A percentile compares a stretch with the other conserved stretches of the same genome.
These are phyloP conservation scores for Arthrobotrys iridis DNA, from an alignment of 2,329 filamentous ascomycete species.

Conservation along the genomic window DNA sequence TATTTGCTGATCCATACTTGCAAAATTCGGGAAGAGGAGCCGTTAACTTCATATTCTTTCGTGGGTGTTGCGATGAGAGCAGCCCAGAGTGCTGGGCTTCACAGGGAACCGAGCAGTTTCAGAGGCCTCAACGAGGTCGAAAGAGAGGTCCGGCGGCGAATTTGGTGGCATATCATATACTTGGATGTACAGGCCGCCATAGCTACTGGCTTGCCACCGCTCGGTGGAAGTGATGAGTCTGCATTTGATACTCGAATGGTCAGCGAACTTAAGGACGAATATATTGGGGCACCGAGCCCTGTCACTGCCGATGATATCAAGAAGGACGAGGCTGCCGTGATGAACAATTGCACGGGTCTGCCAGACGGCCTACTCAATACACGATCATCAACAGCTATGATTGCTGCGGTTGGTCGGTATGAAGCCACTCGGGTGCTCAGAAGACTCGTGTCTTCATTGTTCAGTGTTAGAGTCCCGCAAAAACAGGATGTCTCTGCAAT, in stretches of 20 bases:
- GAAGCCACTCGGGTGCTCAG: conserved; percentile 56
- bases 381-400: conserved; percentile 57
- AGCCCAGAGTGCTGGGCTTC: conserved; percentile 58
- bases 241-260: conserved; percentile 58
- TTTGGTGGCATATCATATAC: conserved; percentile 60
- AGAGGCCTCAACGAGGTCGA: conserved; percentile 57
- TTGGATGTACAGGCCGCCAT: conserved; percentile 58
- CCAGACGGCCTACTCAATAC: conserved; percentile 39
- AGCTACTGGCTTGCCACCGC: conserved; percentile 57
- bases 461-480: conserved; percentile 55
- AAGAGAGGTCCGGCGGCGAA: conserved; percentile 58
- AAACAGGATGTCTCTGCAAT: conserved; percentile 56
- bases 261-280: conserved; percentile 57
- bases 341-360: conserved; percentile 50
- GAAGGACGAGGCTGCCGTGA: conserved; percentile 40
- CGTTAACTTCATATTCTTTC: conserved; percentile 57
- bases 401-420: conserved; percentile 57
- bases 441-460: conserved; percentile 56
- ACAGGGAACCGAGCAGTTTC: conserved; percentile 61
- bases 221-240: conserved; percentile 56
- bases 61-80: conserved; percentile 58
- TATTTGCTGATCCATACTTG: conserved; percentile 58
- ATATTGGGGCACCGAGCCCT: conserved; percentile 53
- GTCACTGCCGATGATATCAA: conserved; percentile 38
- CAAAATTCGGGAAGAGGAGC: conserved; percentile 58